These are phyloP conservation scores for Metschnikowia matae DNA, from an alignment of 805 yeast genomes.

Conservation along the genomic window DNA sequence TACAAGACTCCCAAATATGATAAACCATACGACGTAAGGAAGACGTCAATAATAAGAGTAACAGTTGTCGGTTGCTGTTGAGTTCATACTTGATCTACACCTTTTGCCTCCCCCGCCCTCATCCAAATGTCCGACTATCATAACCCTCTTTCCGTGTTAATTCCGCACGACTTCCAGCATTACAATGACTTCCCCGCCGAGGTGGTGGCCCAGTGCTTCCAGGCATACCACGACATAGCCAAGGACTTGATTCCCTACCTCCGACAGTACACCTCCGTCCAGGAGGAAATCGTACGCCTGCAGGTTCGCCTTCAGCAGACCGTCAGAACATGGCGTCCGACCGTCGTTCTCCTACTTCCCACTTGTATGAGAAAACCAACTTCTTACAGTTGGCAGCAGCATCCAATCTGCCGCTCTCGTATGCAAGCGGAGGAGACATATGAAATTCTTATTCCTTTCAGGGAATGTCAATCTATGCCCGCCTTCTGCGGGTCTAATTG, in stretches of 20 bases:
- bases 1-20: too few species aligned
- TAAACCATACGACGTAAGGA: too few species aligned
- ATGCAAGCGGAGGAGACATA: constrained; percentile 14
- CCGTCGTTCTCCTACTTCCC: constrained; percentile 39
- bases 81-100: too few species aligned
- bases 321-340: constrained; percentile 26
- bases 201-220: constrained; percentile 73
- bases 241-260: constrained; percentile 71
- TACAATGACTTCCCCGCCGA: constrained; percentile 70
- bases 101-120: neutral
- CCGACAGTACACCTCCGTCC: constrained; percentile 75
- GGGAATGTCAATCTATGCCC: too few species aligned
- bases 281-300: constrained; percentile 84
- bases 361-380: constrained; percentile 41
- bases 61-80: too few species aligned
- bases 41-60: too few species aligned
- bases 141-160: constrained; percentile 39
- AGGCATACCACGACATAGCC: constrained; percentile 80
- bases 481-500: too few species aligned
- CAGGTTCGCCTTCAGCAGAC: constrained; percentile 79
- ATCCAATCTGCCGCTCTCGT: constrained; percentile 14
- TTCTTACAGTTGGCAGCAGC: constrained; percentile 36
- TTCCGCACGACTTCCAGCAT: constrained; percentile 33
- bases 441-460: too few species aligned
- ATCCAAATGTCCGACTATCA: constrained; percentile 19